These are phyloP conservation scores for Boletus smithii DNA, from an alignment of 1,284 basidiomycete genomes.

Conservation along the genomic window DNA sequence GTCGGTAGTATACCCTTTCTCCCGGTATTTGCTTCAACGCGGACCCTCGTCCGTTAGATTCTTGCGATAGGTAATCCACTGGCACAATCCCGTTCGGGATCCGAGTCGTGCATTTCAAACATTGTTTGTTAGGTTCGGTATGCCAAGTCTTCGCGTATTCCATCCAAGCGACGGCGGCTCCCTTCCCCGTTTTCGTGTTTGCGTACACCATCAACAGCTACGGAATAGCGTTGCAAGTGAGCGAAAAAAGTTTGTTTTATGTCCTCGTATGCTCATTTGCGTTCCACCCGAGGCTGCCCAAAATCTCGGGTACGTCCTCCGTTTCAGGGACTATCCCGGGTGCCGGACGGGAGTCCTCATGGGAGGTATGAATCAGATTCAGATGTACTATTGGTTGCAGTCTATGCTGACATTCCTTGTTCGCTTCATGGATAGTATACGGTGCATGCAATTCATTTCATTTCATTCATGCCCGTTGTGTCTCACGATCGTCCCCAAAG, in stretches of 20 bases:
- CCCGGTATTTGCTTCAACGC: neutral
- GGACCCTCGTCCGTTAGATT: neutral
- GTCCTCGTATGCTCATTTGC: neutral
- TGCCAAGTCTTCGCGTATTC: constrained; percentile 43
- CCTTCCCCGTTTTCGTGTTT: constrained; percentile 59
- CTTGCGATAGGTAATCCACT: constrained; percentile 9
- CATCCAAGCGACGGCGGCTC: constrained; percentile 52
- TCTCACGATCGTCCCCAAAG: constrained; percentile 28
- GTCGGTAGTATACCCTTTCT: constrained; percentile 5
- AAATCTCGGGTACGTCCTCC: constrained; percentile 20
- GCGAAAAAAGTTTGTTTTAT: neutral
- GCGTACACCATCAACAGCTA: constrained; percentile 57
- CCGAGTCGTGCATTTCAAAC: neutral
- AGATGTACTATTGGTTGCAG: neutral
- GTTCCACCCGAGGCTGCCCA: constrained; percentile 17
- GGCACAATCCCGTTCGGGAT: neutral
- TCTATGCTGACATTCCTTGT: neutral
- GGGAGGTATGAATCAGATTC: constrained; percentile 6
- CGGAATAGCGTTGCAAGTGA: constrained; percentile 42
- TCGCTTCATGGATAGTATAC: constrained; percentile 24
- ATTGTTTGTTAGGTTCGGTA: constrained; percentile 26
- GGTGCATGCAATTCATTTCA: neutral
- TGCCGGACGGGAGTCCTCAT: constrained; percentile 21
- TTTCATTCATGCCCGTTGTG: neutral
- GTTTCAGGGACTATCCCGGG: constrained; percentile 19